phyloP scores from a whole-genome alignment of 441 rosid genomes.

The Hypseocharis bilobata region DNA sequence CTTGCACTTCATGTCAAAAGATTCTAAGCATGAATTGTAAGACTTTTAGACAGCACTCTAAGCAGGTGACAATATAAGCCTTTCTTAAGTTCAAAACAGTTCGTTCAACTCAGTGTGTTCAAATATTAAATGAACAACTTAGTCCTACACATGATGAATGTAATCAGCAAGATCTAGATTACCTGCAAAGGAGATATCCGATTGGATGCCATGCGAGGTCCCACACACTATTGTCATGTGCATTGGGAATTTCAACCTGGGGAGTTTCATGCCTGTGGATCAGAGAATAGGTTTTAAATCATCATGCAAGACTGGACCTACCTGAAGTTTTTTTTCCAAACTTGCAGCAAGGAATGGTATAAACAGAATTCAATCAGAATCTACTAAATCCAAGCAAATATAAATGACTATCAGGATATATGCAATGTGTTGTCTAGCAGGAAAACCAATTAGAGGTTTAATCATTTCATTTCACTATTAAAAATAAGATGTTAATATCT shows the following conservation, averaged over 20 bases:
- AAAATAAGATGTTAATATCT: neutral
- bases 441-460: conserved; percentile 1
- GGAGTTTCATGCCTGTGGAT: conserved; percentile 80
- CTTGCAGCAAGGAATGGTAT: neutral
- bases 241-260: conserved; percentile 68
- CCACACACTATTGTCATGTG: conserved; percentile 93
- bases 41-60: too few relatives aligned
- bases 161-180: conserved; percentile 16
- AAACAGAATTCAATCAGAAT: neutral
- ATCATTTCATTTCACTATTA: neutral
- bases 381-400: neutral
- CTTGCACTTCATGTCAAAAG: neutral
- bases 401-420: neutral
- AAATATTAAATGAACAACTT: too few relatives aligned
- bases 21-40: neutral
- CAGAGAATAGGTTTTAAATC: conserved; percentile 14
- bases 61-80: too few relatives aligned
- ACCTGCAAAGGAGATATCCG: conserved; percentile 98
- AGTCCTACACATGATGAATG: neutral
- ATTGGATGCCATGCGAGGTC: conserved; percentile 98
- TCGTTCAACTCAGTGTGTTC: neutral
- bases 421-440: neutral
- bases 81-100: neutral
- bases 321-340: conserved; percentile 12
- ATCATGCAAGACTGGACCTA: conserved; percentile 11